phyloP scores from a whole-genome alignment of 2,329 filamentous ascomycete genomes.

The Cordyceps sp. region DNA sequence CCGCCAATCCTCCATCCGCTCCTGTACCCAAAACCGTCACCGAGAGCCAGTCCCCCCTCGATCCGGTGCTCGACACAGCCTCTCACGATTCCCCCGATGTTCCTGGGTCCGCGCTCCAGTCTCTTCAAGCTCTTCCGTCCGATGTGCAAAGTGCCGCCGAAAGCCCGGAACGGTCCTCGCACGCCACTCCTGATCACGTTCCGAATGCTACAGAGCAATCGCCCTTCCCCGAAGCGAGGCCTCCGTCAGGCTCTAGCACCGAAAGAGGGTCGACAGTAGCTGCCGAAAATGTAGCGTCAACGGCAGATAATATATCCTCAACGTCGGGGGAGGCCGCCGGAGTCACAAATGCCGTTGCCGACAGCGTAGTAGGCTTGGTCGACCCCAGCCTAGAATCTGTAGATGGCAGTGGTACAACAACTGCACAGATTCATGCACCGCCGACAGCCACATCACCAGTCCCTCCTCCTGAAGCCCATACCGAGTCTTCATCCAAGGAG shows the following conservation, averaged over 20 bases:
- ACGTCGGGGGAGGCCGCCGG: too few species aligned
- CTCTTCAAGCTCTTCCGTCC: too few species aligned
- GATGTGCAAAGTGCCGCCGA: background rate
- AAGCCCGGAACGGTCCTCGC: background rate
- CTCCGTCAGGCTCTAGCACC: too few species aligned
- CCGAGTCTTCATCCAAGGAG: too few species aligned
- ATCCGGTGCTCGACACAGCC: background rate
- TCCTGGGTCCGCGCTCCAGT: background rate
- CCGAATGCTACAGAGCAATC: too few species aligned
- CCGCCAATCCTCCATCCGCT: conserved; percentile 17
- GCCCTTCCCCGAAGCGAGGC: too few species aligned
- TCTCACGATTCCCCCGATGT: background rate
- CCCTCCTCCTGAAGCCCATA: too few species aligned
- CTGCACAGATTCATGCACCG: background rate
- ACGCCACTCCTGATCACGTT: background rate
- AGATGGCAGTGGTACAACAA: background rate
- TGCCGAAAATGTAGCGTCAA: too few species aligned
- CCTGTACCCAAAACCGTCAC: conserved; percentile 2
- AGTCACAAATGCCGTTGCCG: background rate
- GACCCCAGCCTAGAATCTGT: background rate
- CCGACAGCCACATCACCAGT: background rate
- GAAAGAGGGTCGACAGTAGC: too few species aligned
- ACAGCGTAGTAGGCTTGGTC: background rate
- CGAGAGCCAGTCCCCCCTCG: conserved; percentile 1
- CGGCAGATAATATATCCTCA: too few species aligned